These are phyloP conservation scores for Apiospora saccharicola DNA, from an alignment of 2,329 filamentous ascomycete genomes.

Conservation along the genomic window DNA sequence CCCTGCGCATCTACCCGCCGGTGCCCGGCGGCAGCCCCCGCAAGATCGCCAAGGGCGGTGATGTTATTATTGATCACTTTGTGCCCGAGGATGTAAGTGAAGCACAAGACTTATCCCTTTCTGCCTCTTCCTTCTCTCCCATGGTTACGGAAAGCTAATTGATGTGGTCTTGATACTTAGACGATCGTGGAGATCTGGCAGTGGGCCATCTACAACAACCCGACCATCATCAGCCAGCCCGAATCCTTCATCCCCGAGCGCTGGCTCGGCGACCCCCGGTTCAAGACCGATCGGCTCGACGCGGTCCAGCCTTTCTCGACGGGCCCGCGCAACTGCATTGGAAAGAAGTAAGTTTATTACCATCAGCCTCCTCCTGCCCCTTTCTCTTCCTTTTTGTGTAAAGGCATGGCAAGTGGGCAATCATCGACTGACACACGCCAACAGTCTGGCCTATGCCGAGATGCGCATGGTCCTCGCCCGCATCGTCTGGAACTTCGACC, in stretches of 20 bases:
- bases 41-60: constrained; percentile 37
- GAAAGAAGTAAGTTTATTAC: constrained; percentile 38
- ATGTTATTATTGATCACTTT: constrained; percentile 34
- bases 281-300: constrained; percentile 36
- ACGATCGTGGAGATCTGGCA: constrained; percentile 45
- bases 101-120: neutral
- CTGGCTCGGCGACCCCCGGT: constrained; percentile 37
- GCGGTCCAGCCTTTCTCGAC: constrained; percentile 39
- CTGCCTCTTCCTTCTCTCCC: too few species aligned
- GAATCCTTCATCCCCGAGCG: constrained; percentile 44
- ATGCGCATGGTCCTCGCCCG: constrained; percentile 44
- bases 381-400: constrained; percentile 19
- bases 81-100: constrained; percentile 35
- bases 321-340: constrained; percentile 44
- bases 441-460: constrained; percentile 44
- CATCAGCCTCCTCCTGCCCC: neutral
- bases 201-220: neutral
- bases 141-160: neutral
- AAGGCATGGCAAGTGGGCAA: constrained; percentile 32
- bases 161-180: constrained; percentile 25
- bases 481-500: constrained; percentile 44
- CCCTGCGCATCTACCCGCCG: constrained; percentile 47
- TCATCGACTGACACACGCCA: neutral
- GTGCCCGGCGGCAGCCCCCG: constrained; percentile 27
- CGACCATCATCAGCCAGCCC: constrained; percentile 41